Evolutionary conservation across 202 grass and related monocot genomes (phyloP).

Genomic region (Elaeis oleifera): DNA sequence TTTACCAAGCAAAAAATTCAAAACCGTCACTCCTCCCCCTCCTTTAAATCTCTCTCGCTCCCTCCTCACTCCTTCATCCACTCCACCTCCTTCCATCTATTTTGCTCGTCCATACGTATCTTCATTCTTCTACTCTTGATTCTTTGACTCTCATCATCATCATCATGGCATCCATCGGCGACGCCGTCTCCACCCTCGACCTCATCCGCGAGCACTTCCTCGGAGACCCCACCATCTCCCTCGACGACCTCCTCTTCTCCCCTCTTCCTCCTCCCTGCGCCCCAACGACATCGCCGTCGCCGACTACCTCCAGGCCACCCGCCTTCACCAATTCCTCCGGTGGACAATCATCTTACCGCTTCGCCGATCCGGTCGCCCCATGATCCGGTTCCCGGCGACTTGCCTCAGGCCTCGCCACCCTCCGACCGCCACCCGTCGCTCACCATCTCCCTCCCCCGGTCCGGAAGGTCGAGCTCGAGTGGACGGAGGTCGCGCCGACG

Average conservation of each 20-base stretch:
- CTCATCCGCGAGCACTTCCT: slow-evolving; percentile 52
- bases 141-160: not conserved
- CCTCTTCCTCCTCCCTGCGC: too few relatives aligned
- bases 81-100: too few relatives aligned
- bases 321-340: too few relatives aligned
- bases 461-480: slow-evolving; percentile 20
- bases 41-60: not conserved
- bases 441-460: slow-evolving; percentile 26
- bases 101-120: too few relatives aligned
- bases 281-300: too few relatives aligned
- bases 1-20: too few relatives aligned
- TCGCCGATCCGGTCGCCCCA: not conserved
- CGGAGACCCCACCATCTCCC: not conserved
- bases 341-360: not conserved
- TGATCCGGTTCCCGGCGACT: slow-evolving; percentile 45
- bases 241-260: not conserved
- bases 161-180: slow-evolving; percentile 50
- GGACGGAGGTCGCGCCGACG: not conserved
- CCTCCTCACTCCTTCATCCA: not conserved
- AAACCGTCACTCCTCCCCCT: too few relatives aligned
- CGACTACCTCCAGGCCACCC: too few relatives aligned
- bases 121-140: not conserved
- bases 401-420: slow-evolving; percentile 16
- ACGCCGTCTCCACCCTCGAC: slow-evolving; percentile 39
- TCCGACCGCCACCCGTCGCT: slow-evolving; percentile 26